These are phyloP conservation scores for Epichloe gansuensis DNA, from an alignment of 2,329 filamentous ascomycete genomes.

Conservation along the genomic window DNA sequence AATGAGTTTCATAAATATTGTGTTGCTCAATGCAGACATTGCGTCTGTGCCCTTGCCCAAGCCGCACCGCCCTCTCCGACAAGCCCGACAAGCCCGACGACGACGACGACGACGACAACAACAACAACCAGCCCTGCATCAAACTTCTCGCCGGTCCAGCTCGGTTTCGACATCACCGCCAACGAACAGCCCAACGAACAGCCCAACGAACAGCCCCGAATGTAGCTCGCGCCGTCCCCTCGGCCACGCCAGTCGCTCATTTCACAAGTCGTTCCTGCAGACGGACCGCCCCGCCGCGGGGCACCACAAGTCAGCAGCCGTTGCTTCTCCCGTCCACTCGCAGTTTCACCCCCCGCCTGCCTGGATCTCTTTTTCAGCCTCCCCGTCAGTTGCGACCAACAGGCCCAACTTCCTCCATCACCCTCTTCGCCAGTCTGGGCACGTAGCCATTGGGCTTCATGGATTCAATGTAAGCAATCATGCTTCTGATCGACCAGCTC, in stretches of 20 bases:
- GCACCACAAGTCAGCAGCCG: constrained; percentile 8
- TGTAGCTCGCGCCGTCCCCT: neutral
- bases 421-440: constrained; percentile 1
- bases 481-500: neutral
- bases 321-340: neutral
- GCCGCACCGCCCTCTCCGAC: constrained; percentile 6
- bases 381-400: neutral
- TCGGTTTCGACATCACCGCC: constrained; percentile 1
- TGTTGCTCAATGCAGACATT: constrained; percentile 16
- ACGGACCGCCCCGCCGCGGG: constrained; percentile 16
- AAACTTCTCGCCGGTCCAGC: neutral
- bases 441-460: constrained; percentile 5
- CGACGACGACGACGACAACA: constrained; percentile 6
- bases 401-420: constrained; percentile 2
- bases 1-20: constrained; percentile 1
- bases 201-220: neutral
- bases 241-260: constrained; percentile 8
- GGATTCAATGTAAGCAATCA: constrained; percentile 6
- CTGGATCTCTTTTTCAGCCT: neutral
- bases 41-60: constrained; percentile 11
- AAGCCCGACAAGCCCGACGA: neutral
- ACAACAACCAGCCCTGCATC: neutral
- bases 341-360: constrained; percentile 1
- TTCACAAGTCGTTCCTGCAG: constrained; percentile 13
- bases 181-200: neutral